Conservation (phyloP, 768 basidiomycete genomes). For the Auriscalpium microsporum region DNA sequence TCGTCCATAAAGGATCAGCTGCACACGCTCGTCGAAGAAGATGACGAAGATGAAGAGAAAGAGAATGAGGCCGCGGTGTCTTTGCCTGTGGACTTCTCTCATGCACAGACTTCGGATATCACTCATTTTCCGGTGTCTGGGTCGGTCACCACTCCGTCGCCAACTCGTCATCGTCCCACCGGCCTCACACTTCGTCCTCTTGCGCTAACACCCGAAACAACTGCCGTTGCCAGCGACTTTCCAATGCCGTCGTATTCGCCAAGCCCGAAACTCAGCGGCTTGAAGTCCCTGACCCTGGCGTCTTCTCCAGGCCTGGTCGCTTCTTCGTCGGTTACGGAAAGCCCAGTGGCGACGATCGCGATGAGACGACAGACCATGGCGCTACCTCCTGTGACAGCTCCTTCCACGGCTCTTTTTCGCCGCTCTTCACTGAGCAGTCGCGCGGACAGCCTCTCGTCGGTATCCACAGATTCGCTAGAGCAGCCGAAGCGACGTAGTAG, state of each 20-base stretch:
- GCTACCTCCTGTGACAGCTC: slow-evolving; percentile 21
- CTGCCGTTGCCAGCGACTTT: slow-evolving; percentile 18
- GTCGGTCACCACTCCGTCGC: slow-evolving; percentile 22
- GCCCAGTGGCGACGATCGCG: slow-evolving; percentile 1
- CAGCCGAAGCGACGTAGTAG: slow-evolving; percentile 48
- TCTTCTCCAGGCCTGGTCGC: slow-evolving; percentile 14
- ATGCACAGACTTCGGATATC: neutral
- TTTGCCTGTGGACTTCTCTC: slow-evolving; percentile 9
- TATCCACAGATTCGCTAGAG: slow-evolving; percentile 26
- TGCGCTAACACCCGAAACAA: slow-evolving; percentile 48
- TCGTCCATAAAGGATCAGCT: slow-evolving; percentile 69
- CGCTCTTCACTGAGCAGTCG: slow-evolving; percentile 21
- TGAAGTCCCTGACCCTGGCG: slow-evolving; percentile 47
- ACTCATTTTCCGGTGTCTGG: slow-evolving; percentile 6
- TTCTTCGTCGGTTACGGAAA: slow-evolving; percentile 4
- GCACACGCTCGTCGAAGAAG: slow-evolving; percentile 74
- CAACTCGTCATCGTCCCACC: slow-evolving; percentile 54
- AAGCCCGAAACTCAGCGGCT: slow-evolving; percentile 41
- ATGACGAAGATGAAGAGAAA: slow-evolving; percentile 75
- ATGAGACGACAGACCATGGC: slow-evolving; percentile 27
- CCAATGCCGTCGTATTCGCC: slow-evolving; percentile 40
- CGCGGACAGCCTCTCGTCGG: slow-evolving; percentile 19
- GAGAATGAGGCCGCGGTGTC: slow-evolving; percentile 20
- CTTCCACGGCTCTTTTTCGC: slow-evolving; percentile 28
- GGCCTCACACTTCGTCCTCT: slow-evolving; percentile 62